phyloP scores from a whole-genome alignment of 2,329 filamentous ascomycete genomes.

The Cercospora sesami region DNA sequence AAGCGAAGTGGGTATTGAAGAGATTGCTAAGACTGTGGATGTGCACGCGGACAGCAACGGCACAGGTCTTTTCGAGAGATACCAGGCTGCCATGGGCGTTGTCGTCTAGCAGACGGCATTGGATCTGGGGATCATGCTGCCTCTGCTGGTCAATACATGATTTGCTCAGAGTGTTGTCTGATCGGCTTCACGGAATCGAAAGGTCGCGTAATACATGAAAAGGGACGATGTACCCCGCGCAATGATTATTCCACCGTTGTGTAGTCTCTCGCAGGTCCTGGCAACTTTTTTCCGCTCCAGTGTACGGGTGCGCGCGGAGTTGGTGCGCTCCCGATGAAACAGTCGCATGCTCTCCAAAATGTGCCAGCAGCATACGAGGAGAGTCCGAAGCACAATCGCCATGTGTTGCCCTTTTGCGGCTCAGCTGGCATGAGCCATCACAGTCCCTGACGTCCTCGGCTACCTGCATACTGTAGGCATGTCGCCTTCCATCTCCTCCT shows the following conservation, averaged over 20 bases:
- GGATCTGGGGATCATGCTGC: neutral
- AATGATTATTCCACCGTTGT: neutral
- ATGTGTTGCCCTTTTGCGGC: neutral
- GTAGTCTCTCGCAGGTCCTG: neutral
- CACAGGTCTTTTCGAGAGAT: slow-evolving; percentile 48
- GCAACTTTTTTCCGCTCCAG: neutral
- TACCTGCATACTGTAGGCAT: neutral
- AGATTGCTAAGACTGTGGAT: slow-evolving; percentile 25
- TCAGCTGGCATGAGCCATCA: neutral
- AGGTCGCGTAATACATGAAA: neutral
- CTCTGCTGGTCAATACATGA: neutral
- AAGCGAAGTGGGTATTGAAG: slow-evolving; percentile 40
- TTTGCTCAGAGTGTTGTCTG: neutral
- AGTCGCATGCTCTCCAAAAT: too few species aligned
- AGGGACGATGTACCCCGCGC: neutral
- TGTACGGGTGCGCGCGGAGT: neutral
- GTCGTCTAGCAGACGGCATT: slow-evolving; percentile 63
- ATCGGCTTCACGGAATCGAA: neutral
- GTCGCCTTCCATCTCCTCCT: neutral
- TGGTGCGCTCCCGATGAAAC: neutral
- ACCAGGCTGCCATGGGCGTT: slow-evolving; percentile 67
- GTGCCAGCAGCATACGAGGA: neutral
- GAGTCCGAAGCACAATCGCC: neutral
- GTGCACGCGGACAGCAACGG: slow-evolving; percentile 41
- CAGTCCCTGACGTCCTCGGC: neutral